Percentiles rank a stretch among this genome's conserved stretches.
Conservation (phyloP, 106 monocot species). For the Xerophyta viscosa region DNA sequence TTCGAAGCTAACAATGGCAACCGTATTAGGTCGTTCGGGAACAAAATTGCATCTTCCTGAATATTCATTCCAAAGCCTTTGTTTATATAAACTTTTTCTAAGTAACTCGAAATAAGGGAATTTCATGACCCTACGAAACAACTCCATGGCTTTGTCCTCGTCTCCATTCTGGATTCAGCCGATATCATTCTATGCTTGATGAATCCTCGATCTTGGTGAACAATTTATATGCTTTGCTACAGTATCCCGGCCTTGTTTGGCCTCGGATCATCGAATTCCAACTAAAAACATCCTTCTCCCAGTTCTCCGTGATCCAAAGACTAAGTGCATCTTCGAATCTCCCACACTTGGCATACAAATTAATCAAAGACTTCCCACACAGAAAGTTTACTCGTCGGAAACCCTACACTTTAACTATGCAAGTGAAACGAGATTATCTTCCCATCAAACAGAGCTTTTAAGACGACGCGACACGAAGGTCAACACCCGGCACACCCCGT, state of each 20-base stretch:
- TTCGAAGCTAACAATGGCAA: constrained; percentile 60
- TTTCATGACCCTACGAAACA: constrained; percentile 85
- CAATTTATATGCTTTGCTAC: constrained; percentile 66
- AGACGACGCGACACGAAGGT: constrained; percentile 65
- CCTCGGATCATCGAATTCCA: constrained; percentile 95
- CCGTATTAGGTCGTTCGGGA: constrained; percentile 39
- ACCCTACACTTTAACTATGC: constrained; percentile 37
- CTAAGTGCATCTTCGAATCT: constrained; percentile 49
- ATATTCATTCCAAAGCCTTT: constrained; percentile 55
- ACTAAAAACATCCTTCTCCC: constrained; percentile 64
- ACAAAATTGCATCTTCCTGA: constrained; percentile 62
- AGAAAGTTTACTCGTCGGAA: constrained; percentile 23
- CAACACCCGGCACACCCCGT: constrained; percentile 57
- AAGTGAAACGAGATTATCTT: constrained; percentile 62
- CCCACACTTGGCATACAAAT: constrained; percentile 83
- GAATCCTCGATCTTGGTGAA: constrained; percentile 70
- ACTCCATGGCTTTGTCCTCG: constrained; percentile 71
- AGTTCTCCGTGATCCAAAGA: constrained; percentile 32
- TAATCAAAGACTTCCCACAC: constrained; percentile 62
- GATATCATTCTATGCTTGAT: constrained; percentile 91
- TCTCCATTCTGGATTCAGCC: constrained; percentile 75
- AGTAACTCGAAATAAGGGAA: constrained; percentile 58
- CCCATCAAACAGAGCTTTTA: constrained; percentile 39
- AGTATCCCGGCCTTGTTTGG: constrained; percentile 61
- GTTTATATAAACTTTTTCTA: constrained; percentile 42